Evolutionary conservation across 1,284 basidiomycete genomes (phyloP), one percentile per base, ranked within the genome.

Genomic region (Heimioporus retisporus): DNA sequence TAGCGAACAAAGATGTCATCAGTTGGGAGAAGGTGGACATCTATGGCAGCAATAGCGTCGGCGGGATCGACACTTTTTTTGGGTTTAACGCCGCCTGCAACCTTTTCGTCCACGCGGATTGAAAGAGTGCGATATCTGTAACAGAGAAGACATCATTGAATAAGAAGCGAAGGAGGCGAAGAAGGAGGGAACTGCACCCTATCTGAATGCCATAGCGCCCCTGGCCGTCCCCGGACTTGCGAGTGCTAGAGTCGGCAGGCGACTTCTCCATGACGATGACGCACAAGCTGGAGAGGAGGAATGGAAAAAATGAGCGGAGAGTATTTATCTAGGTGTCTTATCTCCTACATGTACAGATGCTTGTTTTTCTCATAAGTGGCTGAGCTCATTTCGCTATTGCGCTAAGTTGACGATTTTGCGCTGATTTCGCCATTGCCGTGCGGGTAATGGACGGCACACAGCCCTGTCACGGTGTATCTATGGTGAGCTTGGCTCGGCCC

Each of bases 1-100:
- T 85, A 83, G 48, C 85, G 82, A 56, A 77, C 75, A 44, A 77
- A 84, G 54, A 86, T 80, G 2, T 85, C 80, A 21, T 86, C 79
- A 0, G 79, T 64, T 0, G 79, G 55, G 43, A 88, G 72, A 25
- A 74, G 77, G 73, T 88, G 87, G 55, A 81, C 84, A 60, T 88
- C 84, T n/a, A 72, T 85, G 54, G 79, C 71, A 48, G 82, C 81
- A 59, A 84, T 81, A 28, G 77, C 80, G 59, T 77, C 73, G 6
- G 81, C 80, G 7, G 83, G 80, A 65, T 83, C 82, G 1, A 70
- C 21, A 2, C 72, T 61, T 43, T 69, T 68, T 53, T 71, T 73
- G 15, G 69, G 53, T 46, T 71, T 70, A 23, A 48, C 48, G 16
- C 23, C 57, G 6, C 35, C 51, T 6, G 64, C 65, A 6, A 69